These are phyloP conservation scores for Talaromyces sp. DNA, from an alignment of 2,329 filamentous ascomycete genomes.

Conservation along the genomic window DNA sequence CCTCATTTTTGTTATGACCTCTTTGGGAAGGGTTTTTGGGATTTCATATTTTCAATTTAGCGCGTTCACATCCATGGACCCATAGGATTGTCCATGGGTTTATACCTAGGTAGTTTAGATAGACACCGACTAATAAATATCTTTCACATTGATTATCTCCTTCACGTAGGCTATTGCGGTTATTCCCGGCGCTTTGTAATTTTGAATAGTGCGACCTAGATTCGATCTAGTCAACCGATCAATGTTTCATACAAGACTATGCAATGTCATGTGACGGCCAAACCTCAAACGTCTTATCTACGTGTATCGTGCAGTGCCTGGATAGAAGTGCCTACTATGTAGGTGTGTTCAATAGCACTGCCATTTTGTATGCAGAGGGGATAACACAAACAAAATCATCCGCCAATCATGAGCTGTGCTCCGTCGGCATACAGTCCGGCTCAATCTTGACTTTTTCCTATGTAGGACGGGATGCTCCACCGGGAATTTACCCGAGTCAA, in stretches of 20 bases:
- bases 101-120: background rate
- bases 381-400: background rate
- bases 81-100: background rate
- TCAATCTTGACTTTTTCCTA: background rate
- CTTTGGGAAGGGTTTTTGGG: background rate
- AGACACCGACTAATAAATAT: conserved; percentile 2
- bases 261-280: background rate
- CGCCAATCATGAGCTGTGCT: background rate
- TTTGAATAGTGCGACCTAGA: background rate
- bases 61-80: background rate
- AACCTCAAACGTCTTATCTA: background rate
- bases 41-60: background rate
- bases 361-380: background rate
- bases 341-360: background rate
- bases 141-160: background rate
- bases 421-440: background rate
- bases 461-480: background rate
- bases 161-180: too few species aligned
- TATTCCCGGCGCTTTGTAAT: background rate
- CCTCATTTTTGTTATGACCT: background rate
- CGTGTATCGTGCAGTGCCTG: background rate
- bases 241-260: background rate
- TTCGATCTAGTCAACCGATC: background rate
- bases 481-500: conserved; percentile 1
- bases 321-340: background rate